Base-by-base conservation (phyloP, 345 rosid genomes). In the Turritis glabra region DNA sequence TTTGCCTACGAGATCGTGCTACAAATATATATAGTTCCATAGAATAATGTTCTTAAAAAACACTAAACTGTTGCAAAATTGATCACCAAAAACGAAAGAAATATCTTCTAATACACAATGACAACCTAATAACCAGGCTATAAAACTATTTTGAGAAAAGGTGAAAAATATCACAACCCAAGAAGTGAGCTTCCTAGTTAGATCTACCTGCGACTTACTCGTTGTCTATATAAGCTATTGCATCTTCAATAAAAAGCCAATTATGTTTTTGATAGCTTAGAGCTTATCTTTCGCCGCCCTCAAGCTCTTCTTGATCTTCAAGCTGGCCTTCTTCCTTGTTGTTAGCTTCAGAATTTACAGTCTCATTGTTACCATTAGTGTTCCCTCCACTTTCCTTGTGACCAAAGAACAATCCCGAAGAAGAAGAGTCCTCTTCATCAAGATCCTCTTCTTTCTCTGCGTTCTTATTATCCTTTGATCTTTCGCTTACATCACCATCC, bases 231-330 rank as follows among this genome's bases (percentile, higher is more conserved):
- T 58, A 67, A 21, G 50, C 77, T 30, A 64, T 17, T 32, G 14
- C 67, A 67, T 29, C 54, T 58, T 74, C 61, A 67, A 37, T 18
- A 13, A 75, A 59, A 67, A 50, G 12, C 48, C 15, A 17, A 13
- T 59, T 8, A 21, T 38, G 14, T 22, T 29, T 51, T 13, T 22
- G 11, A 30, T 41, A 30, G 53, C 37, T 21, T 17, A 3, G 5
- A 55, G 53, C 70, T 40, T 8, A 68, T 65, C 55, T 58, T 32
- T 92, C 97, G 13, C 84, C 81, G 3, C 88, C 88, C 37, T 90
- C 99, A 7, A 87, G 88, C 75, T 95, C 99, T 67, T 95, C 99
- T 76, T 88, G 94, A 80, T 95, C 99, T 73, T 95, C 99, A 62
- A 90, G 69, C 30, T 80, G 90, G 47, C 88, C 74, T 77, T 89